Evolutionary conservation across 495 filamentous ascomycete species (phyloP), one percentile per base, ranked within the genome.

Genomic region (Polyplosphaeria fusca): DNA sequence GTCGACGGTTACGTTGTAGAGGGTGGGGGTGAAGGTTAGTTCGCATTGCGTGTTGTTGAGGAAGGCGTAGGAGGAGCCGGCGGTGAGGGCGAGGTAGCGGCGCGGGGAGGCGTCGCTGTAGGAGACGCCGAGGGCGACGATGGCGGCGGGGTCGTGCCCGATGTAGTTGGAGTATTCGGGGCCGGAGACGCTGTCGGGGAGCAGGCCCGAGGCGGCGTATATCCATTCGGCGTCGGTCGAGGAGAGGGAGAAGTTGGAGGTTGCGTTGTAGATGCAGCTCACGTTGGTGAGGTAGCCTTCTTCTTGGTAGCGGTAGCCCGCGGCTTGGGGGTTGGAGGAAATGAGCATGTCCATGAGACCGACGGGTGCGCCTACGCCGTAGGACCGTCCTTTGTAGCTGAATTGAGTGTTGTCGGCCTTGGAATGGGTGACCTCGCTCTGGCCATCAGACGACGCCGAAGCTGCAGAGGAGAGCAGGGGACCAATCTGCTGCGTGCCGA

Each of bases 351-450:
- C 70, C 3, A 38, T 57, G 3, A 73, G 60, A 12, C 71, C 72
- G 4, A 65, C 63, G 26, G 70, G 55, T 18, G 66, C 58, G 4
- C 72, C 71, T 11, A 64, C 70, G 22, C 72, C 70, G 38, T 71
- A 72, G 2, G 68, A 72, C 0, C 72, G 65, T 5, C 68, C 68
- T 5, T 52, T 39, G 40, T 71, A 72, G 13, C 43, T 64, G 60
- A 63, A 74, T 25, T 65, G 59, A 0, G 71, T 69, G 25, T 74
- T 70, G 59, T 73, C 72, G 9, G 70, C 35, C 50, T 70, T 74
- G 16, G 45, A 35, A 56, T 71, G 69, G 12, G 52, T 5, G 4
- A 41, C 32, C 4, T 25, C 19, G 5, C 37, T 50, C 4, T 51
- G 56, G 26, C 68, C 51, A 2, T 58, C 37, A 4, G 53, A 65